A percentile compares a stretch with the other conserved stretches of the same genome.
Conservation (phyloP, 1,139 yeast species). For the Magnusiomyces tetraspermus region DNA sequence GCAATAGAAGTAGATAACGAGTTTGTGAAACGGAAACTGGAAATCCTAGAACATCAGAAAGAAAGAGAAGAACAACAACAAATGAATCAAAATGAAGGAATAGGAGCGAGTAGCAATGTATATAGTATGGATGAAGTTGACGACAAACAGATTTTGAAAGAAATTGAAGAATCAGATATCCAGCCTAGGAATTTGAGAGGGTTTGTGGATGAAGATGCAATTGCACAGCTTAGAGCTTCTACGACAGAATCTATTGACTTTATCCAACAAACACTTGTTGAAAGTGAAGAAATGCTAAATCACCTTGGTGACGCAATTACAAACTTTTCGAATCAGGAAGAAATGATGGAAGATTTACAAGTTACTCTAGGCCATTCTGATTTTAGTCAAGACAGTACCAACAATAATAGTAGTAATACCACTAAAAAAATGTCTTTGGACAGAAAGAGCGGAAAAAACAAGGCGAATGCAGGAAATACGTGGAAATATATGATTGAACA, state of each 20-base stretch:
- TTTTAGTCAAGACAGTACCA: no score
- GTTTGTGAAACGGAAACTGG: background rate
- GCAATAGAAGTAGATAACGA: slow-evolving; percentile 19
- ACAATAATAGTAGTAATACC: no score
- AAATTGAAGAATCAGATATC: slow-evolving; percentile 3
- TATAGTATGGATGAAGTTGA: background rate
- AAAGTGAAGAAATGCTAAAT: slow-evolving; percentile 20
- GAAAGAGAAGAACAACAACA: no score
- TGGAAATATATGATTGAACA: slow-evolving; percentile 9
- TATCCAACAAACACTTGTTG: slow-evolving; percentile 22
- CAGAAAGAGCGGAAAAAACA: no score
- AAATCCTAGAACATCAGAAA: slow-evolving; percentile 7
- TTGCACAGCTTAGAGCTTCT: slow-evolving; percentile 28
- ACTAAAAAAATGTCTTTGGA: no score
- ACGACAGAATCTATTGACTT: slow-evolving; percentile 28
- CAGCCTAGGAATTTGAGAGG: slow-evolving; percentile 31
- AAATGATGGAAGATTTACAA: background rate
- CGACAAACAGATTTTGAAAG: background rate
- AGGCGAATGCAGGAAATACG: slow-evolving; percentile 12
- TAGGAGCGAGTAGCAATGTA: background rate
- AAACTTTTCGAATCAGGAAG: slow-evolving; percentile 20
- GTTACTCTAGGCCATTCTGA: no score
- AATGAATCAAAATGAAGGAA: background rate
- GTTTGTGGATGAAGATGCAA: slow-evolving; percentile 39
- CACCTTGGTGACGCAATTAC: slow-evolving; percentile 20